Evolutionary conservation across 768 basidiomycete genomes (phyloP), one percentile per base, ranked within the genome.

Genomic region (Suillus subalutaceus): DNA sequence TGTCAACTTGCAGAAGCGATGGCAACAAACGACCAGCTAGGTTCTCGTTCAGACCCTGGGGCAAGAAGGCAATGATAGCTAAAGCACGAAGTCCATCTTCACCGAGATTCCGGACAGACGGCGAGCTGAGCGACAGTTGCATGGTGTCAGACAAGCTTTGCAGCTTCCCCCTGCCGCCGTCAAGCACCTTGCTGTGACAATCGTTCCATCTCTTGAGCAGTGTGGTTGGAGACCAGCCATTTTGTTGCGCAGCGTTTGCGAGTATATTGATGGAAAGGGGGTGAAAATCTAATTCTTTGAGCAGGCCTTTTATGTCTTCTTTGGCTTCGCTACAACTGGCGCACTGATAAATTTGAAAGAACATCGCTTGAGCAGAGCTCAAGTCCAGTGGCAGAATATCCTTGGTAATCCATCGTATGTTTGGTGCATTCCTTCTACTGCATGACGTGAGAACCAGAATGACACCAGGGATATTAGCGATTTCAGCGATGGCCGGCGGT

Each of bases 191-290:
- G 6, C 35, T 40, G 32, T n/a, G 46, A 13, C 9, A 2, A 20
- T 48, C 5, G 13, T 50, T 53, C 62, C 62, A 63, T 63, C 48
- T 40, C 16, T 52, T 13, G 7, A 48, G 32, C 18, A 63, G 18
- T 4, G 8, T 38, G 6, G 13, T 3, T 35, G 23, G 48, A 10
- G 57, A 48, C 64, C 64, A 65, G 35, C 26, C 5, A 16, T 65
- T 65, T 30, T 40, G 56, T 12, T 38, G 35, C 12, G 64, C 64
- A n/a, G 48, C 57, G 7, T 48, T 43, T 35, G 64, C 58, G 10
- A 59, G 41, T 4, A 63, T 5, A 16, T 53, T 53, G 5, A 63
- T 52, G 16, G 62, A 44, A 13, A 53, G 38, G 16, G 62, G 30
- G 35, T 56, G 55, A 56, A n/a, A 56, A 9, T 35, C 55, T 10